phyloP scores from a whole-genome alignment of 495 filamentous ascomycete genomes.

The Talaromyces borbonicus region DNA sequence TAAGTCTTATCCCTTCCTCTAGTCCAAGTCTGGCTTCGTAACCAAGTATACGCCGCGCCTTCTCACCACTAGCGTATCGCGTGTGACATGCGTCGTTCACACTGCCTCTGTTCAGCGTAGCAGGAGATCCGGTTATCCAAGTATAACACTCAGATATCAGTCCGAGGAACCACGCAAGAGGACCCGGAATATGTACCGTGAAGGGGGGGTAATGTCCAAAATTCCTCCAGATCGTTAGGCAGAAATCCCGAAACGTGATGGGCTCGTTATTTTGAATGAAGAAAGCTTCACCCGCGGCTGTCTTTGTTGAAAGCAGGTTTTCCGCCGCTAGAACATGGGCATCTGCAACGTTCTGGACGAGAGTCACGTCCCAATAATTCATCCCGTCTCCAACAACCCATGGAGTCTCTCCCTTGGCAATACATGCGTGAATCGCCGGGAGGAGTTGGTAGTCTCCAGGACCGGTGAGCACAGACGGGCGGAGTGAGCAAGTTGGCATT shows the following conservation, averaged over 20 bases:
- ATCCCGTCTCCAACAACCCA: slow-evolving; percentile 47
- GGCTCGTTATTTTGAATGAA: slow-evolving; percentile 57
- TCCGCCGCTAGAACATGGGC: slow-evolving; percentile 53
- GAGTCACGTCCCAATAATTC: slow-evolving; percentile 54
- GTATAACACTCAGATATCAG: slow-evolving; percentile 39
- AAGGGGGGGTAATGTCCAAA: slow-evolving; percentile 47
- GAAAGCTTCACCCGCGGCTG: slow-evolving; percentile 51
- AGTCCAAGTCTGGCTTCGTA: slow-evolving; percentile 49
- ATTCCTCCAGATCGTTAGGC: slow-evolving; percentile 47
- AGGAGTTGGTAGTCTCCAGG: slow-evolving; percentile 45
- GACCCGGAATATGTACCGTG: slow-evolving; percentile 41
- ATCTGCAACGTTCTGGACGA: slow-evolving; percentile 51
- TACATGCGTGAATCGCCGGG: slow-evolving; percentile 45
- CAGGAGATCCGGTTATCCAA: slow-evolving; percentile 38
- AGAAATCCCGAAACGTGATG: slow-evolving; percentile 50
- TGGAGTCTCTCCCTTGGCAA: slow-evolving; percentile 42
- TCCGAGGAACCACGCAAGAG: slow-evolving; percentile 40
- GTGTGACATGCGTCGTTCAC: slow-evolving; percentile 44
- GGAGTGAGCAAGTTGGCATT: slow-evolving; percentile 44
- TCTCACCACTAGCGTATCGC: slow-evolving; percentile 47
- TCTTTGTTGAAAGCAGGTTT: slow-evolving; percentile 43
- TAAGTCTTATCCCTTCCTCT: slow-evolving; percentile 42
- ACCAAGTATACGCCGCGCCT: slow-evolving; percentile 46
- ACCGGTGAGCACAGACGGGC: slow-evolving; percentile 49
- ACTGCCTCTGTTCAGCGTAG: slow-evolving; percentile 46